Conservation (phyloP, 495 filamentous ascomycete genomes). For the Trichoderma orchidacearum region DNA sequence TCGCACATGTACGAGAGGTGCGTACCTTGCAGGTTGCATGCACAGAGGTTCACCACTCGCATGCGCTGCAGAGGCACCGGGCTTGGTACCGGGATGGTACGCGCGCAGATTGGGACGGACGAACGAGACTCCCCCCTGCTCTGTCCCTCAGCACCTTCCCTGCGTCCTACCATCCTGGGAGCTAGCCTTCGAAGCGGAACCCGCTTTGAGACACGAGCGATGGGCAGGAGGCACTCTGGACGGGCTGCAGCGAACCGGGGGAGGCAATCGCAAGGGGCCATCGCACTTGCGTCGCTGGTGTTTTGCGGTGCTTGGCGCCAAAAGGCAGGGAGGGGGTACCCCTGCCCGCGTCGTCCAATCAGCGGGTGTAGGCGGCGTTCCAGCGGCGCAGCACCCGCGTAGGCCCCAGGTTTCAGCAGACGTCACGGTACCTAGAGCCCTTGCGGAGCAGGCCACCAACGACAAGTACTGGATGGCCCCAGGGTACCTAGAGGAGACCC, state of each 20-base stretch:
- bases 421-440: neutral
- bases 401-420: neutral
- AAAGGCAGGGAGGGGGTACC: neutral
- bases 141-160: neutral
- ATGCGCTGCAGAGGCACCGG: neutral
- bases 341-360: neutral
- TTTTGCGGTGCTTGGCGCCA: neutral
- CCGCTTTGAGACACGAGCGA: constrained; percentile 1
- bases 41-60: too few relatives aligned
- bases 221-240: neutral
- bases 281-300: neutral
- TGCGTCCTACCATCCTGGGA: neutral
- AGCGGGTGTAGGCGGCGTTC: neutral
- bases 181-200: neutral
- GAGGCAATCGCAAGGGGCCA: too few relatives aligned
- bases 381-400: neutral
- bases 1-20: too few relatives aligned
- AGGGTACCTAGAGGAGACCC: neutral
- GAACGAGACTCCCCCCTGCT: neutral
- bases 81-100: neutral
- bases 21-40: too few relatives aligned
- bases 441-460: neutral
- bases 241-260: neutral
- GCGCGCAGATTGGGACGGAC: neutral
- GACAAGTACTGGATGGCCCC: neutral